Evolutionary conservation across 306 rosid genomes (phyloP).

Genomic region (peach (Prunus persica)): DNA sequence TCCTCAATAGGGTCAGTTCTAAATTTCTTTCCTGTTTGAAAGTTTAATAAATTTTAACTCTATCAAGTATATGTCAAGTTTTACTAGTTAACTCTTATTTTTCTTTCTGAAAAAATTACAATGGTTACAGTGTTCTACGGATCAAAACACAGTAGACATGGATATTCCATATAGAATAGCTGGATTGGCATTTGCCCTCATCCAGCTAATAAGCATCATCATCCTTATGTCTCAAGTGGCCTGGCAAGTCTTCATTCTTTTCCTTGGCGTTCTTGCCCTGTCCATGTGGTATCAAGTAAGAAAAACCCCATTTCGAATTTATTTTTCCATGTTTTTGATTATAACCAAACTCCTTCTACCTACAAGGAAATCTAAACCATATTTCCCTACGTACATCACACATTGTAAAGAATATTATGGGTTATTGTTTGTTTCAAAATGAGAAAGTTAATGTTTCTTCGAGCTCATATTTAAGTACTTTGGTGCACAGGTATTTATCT

Average conservation of each 20-base stretch:
- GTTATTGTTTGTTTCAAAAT: background rate
- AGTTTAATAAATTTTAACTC: background rate
- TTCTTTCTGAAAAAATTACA: background rate
- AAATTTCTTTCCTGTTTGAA: background rate
- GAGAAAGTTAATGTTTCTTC: background rate
- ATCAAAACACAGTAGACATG: conserved; percentile 24
- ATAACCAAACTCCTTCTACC: background rate
- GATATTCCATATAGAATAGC: conserved; percentile 7
- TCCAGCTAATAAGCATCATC: conserved; percentile 25
- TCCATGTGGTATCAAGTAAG: conserved; percentile 34
- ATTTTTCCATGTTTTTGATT: background rate
- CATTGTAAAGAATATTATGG: background rate
- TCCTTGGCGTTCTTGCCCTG: conserved; percentile 6
- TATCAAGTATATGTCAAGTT: background rate
- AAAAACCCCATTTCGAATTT: background rate
- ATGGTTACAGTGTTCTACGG: conserved; percentile 22
- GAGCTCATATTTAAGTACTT: background rate
- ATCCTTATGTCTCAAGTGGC: conserved; percentile 29
- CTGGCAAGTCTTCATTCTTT: conserved; percentile 29
- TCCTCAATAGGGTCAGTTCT: conserved; percentile 68
- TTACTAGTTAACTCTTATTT: background rate
- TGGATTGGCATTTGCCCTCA: conserved; percentile 20
- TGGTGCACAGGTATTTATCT: background rate
- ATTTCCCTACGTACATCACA: background rate
- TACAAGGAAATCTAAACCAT: background rate